These are phyloP conservation scores for Lecanosticta acicola DNA, from an alignment of 2,329 filamentous ascomycete species.

Conservation along the genomic window DNA sequence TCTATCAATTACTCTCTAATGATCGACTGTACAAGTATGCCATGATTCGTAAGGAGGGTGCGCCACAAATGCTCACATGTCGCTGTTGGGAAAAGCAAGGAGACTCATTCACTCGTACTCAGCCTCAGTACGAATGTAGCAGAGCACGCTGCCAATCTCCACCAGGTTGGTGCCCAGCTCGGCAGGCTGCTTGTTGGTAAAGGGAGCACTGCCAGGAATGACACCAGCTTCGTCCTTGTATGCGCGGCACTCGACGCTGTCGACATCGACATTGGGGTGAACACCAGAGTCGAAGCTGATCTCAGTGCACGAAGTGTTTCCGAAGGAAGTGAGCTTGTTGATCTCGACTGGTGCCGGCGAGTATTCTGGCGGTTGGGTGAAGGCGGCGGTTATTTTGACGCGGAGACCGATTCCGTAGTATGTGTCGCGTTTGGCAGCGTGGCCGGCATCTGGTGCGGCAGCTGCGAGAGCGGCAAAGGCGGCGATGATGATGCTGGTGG, in stretches of 20 bases:
- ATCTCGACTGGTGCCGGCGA: slow-evolving; percentile 16
- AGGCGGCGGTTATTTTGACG: slow-evolving; percentile 4
- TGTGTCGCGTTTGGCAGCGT: background rate
- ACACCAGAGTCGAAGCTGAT: slow-evolving; percentile 10
- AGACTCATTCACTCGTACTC: too few species aligned
- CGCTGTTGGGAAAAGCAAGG: too few species aligned
- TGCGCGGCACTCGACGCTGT: slow-evolving; percentile 17
- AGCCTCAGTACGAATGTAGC: too few species aligned
- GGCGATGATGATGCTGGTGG: slow-evolving; percentile 1
- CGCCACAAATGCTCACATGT: too few species aligned
- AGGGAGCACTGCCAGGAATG: slow-evolving; percentile 6
- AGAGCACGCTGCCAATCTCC: slow-evolving; percentile 9
- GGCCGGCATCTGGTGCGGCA: slow-evolving; percentile 2
- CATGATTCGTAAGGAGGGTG: too few species aligned
- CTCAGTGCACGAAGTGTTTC: slow-evolving; percentile 4
- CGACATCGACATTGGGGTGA: slow-evolving; percentile 9
- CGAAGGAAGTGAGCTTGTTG: slow-evolving; percentile 11
- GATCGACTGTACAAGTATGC: background rate
- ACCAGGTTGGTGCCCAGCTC: slow-evolving; percentile 6
- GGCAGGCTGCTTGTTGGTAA: slow-evolving; percentile 1
- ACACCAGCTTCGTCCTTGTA: slow-evolving; percentile 16
- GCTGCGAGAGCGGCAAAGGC: slow-evolving; percentile 3
- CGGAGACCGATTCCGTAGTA: slow-evolving; percentile 17
- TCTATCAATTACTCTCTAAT: too few species aligned
- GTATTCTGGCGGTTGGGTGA: slow-evolving; percentile 1